Conservation (phyloP, 352 stramenopile species). For the Ophiocytium majus region DNA sequence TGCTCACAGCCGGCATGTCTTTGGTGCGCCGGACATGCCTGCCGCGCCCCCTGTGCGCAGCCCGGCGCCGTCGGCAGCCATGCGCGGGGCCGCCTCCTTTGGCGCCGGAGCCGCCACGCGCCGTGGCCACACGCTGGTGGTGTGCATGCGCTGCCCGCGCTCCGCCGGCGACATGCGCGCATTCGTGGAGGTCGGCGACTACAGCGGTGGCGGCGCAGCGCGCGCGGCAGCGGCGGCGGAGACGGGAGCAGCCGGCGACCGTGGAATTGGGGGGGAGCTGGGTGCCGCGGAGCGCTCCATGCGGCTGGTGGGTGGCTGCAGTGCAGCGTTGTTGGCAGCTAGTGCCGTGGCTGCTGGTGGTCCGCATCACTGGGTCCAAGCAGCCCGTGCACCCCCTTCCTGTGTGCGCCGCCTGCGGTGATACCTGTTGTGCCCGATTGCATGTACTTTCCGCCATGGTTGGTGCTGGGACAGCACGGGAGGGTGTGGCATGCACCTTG, state of each 20-base stretch:
- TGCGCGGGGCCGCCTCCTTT: too few species aligned
- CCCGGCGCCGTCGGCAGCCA: not conserved
- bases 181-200: not conserved
- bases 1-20: not conserved
- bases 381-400: not conserved
- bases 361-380: not conserved
- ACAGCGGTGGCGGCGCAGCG: not conserved
- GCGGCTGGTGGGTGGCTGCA: not conserved
- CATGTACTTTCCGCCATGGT: too few species aligned
- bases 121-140: not conserved
- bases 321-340: not conserved
- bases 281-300: not conserved
- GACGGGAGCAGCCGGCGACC: not conserved
- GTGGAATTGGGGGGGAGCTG: not conserved
- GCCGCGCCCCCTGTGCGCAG: not conserved
- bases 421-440: too few species aligned
- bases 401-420: not conserved
- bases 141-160: not conserved
- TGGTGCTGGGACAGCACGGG: too few species aligned
- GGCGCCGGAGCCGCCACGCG: not conserved
- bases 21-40: not conserved
- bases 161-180: not conserved
- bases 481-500: too few species aligned
- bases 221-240: too few species aligned
- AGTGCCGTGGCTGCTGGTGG: not conserved